phyloP scores from a whole-genome alignment of 1,139 yeast species.

The Kurtzmaniella quercitrusa region DNA sequence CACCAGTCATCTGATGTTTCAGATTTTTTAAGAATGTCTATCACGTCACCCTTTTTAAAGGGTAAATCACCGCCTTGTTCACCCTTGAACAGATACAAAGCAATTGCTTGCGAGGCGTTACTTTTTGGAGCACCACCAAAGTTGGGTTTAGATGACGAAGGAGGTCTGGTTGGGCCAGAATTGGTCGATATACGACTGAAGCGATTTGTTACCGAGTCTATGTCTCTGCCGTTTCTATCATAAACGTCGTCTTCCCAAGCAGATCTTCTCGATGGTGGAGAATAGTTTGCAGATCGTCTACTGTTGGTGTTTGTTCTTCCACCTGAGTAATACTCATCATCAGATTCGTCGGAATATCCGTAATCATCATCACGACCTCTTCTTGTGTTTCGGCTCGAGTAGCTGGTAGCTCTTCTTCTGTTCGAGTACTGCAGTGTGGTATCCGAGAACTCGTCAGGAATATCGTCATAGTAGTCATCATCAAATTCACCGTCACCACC shows the following conservation, averaged over 20 bases:
- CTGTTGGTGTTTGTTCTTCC: constrained; percentile 14
- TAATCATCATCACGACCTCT: constrained; percentile 38
- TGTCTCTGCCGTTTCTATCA: constrained; percentile 44
- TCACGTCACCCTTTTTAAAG: constrained; percentile 93
- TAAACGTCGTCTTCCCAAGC: constrained; percentile 86
- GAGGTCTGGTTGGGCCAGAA: constrained; percentile 32
- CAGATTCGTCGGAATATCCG: constrained; percentile 38
- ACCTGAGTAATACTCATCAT: constrained; percentile 17
- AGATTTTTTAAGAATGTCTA: constrained; percentile 78
- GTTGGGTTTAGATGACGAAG: constrained; percentile 50
- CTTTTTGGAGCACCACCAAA: constrained; percentile 41
- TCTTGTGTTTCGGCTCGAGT: constrained; percentile 21
- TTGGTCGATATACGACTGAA: constrained; percentile 24
- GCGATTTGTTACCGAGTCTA: constrained; percentile 31
- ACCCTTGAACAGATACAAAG: constrained; percentile 82
- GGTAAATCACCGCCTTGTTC: constrained; percentile 90
- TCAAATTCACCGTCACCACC: constrained; percentile 51
- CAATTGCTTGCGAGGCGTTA: constrained; percentile 76
- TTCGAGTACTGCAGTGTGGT: constrained; percentile 32
- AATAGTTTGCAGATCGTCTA: constrained; percentile 14
- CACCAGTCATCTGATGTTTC: constrained; percentile 96
- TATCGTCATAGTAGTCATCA: constrained; percentile 65
- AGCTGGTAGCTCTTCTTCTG: constrained; percentile 24
- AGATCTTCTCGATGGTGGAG: constrained; percentile 23
- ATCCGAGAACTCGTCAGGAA: constrained; percentile 64